phyloP scores from a whole-genome alignment of 2,329 filamentous ascomycete species.

The Aspergillus sp. region DNA sequence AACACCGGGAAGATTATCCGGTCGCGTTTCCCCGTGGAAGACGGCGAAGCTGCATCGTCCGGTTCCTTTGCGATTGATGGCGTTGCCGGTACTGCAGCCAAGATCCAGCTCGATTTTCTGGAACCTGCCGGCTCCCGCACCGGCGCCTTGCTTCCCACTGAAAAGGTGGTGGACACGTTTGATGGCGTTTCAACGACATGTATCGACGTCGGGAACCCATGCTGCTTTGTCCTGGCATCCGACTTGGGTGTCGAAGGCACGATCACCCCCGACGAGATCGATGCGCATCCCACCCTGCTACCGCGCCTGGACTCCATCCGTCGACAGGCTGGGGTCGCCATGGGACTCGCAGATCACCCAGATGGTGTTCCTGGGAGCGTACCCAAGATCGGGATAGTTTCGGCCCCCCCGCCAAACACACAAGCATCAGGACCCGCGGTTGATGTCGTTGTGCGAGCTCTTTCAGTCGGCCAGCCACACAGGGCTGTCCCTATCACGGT shows the following conservation, averaged over 20 bases:
- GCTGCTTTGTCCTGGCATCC: constrained; percentile 57
- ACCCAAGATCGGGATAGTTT: constrained; percentile 62
- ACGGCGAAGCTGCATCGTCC: constrained; percentile 46
- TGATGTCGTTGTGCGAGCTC: constrained; percentile 46
- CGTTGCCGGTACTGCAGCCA: constrained; percentile 57
- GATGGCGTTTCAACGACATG: constrained; percentile 53
- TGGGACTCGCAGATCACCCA: constrained; percentile 55
- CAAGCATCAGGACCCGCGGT: constrained; percentile 16
- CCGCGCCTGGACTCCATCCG: constrained; percentile 56
- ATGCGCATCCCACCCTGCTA: constrained; percentile 45
- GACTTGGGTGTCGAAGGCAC: constrained; percentile 44
- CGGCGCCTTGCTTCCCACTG: constrained; percentile 60
- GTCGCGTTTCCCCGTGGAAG: constrained; percentile 54
- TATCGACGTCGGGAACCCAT: constrained; percentile 64
- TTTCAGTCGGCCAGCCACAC: constrained; percentile 58
- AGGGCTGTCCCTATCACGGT: constrained; percentile 57
- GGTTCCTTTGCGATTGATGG: constrained; percentile 64
- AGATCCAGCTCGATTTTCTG: constrained; percentile 60
- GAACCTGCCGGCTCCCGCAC: constrained; percentile 64
- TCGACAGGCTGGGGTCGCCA: constrained; percentile 54
- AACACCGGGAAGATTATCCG: constrained; percentile 66
- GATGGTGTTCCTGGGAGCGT: constrained; percentile 52
- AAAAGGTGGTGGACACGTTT: constrained; percentile 52
- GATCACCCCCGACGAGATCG: constrained; percentile 55
- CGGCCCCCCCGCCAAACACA: constrained; percentile 20